Evolutionary conservation across 176 grass and related monocot genomes (phyloP).

Genomic region (Secale cereale): DNA sequence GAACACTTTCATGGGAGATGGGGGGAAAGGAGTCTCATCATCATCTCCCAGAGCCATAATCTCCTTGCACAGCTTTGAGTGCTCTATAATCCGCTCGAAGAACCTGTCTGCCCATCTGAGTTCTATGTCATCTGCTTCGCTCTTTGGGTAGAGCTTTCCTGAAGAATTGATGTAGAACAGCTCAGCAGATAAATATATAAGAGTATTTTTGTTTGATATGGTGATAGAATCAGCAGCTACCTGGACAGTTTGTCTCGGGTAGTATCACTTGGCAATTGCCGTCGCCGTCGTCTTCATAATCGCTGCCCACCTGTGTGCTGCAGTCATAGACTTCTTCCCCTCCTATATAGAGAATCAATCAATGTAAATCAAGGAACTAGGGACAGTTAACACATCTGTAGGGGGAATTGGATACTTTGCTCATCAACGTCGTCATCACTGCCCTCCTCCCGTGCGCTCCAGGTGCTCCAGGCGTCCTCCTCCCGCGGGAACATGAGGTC

Average conservation of each 20-base stretch:
- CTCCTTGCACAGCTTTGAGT: not conserved
- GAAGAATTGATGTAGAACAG: not conserved
- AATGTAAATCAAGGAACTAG: not conserved
- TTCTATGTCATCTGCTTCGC: not conserved
- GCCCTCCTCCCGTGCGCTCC: not conserved
- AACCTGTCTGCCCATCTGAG: not conserved
- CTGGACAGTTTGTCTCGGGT: not conserved
- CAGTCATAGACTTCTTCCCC: not conserved
- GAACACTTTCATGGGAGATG: not conserved
- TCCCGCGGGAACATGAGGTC: constrained; percentile 7
- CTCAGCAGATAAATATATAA: not conserved
- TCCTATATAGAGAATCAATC: not conserved
- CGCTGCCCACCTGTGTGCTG: not conserved
- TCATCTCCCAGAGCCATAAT: not conserved
- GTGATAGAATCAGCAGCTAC: not conserved
- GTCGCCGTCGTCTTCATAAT: not conserved
- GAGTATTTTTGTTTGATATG: not conserved
- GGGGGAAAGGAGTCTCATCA: not conserved
- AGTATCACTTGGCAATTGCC: not conserved
- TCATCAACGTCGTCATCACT: not conserved
- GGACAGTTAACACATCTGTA: not conserved
- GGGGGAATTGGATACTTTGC: not conserved
- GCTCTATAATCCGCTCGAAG: not conserved
- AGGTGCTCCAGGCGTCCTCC: not conserved
- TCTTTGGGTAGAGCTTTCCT: not conserved